Evolutionary conservation across 2,329 filamentous ascomycete genomes (phyloP).

Genomic region (Fusarium napiforme): DNA sequence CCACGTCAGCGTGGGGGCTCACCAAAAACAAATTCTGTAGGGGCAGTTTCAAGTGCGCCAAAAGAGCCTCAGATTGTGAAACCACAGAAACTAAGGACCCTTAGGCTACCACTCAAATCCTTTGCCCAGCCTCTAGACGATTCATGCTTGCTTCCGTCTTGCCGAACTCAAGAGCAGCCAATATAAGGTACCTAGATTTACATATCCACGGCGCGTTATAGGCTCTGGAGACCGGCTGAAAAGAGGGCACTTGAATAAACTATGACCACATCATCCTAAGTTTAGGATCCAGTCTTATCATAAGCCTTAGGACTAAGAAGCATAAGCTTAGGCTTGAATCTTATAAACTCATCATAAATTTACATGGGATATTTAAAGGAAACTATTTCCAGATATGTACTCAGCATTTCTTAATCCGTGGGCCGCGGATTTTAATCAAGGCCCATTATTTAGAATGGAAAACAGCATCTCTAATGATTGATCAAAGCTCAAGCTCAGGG

Average conservation of each 20-base stretch:
- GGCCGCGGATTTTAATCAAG: not conserved
- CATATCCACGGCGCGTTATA: not conserved
- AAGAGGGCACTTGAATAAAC: not conserved
- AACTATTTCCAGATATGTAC: not conserved
- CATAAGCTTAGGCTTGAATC: not conserved
- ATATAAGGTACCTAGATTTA: not conserved
- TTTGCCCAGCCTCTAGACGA: slow-evolving; percentile 5
- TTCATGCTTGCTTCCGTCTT: slow-evolving; percentile 8
- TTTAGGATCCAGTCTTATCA: not conserved
- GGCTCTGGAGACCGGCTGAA: not conserved
- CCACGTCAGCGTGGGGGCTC: slow-evolving; percentile 24
- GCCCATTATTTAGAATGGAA: not conserved
- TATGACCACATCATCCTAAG: not conserved
- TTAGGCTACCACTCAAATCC: not conserved
- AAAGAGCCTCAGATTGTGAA: slow-evolving; percentile 37
- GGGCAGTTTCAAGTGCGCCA: slow-evolving; percentile 6
- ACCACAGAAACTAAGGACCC: slow-evolving; percentile 16
- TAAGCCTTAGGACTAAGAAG: not conserved
- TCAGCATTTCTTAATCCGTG: not conserved
- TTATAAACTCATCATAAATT: not conserved
- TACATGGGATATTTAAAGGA: not conserved
- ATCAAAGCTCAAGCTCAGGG: slow-evolving; percentile 29
- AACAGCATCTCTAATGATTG: not conserved
- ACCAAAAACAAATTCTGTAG: not conserved
- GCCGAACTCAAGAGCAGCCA: not conserved